Evolutionary conservation across 1,284 basidiomycete genomes (phyloP), one percentile per base, ranked within the genome.

Genomic region (Trametes pubescens): DNA sequence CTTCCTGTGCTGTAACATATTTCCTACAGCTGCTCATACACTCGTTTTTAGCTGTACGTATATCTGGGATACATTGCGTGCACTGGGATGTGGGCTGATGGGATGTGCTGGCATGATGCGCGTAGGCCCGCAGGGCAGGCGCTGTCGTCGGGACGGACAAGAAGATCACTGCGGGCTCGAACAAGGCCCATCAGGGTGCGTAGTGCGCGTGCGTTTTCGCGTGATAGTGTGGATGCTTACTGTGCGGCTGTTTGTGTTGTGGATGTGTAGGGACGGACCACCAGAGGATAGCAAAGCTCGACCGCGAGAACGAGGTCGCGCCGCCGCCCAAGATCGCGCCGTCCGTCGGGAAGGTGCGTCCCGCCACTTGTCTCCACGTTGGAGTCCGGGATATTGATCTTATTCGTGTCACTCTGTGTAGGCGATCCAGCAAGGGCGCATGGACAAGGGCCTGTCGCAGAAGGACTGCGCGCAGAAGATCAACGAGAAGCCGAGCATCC

Each of bases 261-360:
- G n/a, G n/a, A n/a, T n/a, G 9, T 48, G 16, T 65, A 93, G 94
- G 92, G 49, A 93, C 94, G 67, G 95, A 98, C 81, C 95, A 98
- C 81, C 94, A 95, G 77, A 88, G 88, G 65, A 96, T 97, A 76
- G 95, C 93, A 40, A 96, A 96, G 76, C 89, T 98, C 51, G 96
- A 96, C 79, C 88, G 93, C 62, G 94, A 98, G 73, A 98, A 99
- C 79, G 97, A 98, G 74, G 96, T 98, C 24, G 94, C 96, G 10
- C 96, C 98, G 9, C 98, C 97, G 49, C 76, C 92, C 68, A 98
- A 96, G 79, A 84, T 99, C 69, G 81, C 85, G 2, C 83, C 90
- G 35, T 84, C 84, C 43, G 93, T 96, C 62, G 95, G 95, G 71
- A 93, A 92, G 78, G 93, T 92, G 70, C 57, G 86, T 78, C 43